Evolutionary conservation across 2,329 filamentous ascomycete species (phyloP), one percentile per base, ranked within the genome.

Genomic region (Chaetothyriales sp.): DNA sequence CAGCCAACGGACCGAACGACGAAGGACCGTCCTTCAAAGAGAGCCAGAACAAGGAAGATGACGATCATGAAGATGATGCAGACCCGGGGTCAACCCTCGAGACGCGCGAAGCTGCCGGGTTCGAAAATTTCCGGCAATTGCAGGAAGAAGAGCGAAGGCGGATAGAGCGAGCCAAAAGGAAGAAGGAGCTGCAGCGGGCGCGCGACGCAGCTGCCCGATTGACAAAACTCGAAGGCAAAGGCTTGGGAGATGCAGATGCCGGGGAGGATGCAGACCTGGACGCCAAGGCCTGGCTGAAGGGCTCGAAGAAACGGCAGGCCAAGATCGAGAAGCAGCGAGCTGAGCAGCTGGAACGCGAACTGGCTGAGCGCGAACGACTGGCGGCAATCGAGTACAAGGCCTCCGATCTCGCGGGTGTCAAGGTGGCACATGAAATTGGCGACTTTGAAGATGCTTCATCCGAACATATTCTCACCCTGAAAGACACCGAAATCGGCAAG

Each of bases 391-490:
- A 90, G 61, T 94, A 95, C 65, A 89, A 86, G 0, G 79, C 86
- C 3, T 83, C 84, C 54, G 89, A 96, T 63, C 73, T 96, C 47
- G 84, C 87, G 0, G 92, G 90, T 39, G 81, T 98, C 60, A 92
- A 86, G 64, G 90, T 98, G 49, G 89, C 82, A 3, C 92, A 98
- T 65, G 87, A 95, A 64, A 68, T 89, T 52, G 79, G 78, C 3
- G 78, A 85, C 19, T 90, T 98, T 55, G 80, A 86, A 20, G 86
- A 87, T 49, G 54, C 28, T 20, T 32, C 47, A 1, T 47, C 46
- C 18, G 89, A 95, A 53, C 88, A 96, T 63, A 80, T 98, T 28
- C 73, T 98, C 49, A 95, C 90, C 0, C 76, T 98, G n/a, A 95
- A 95, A 63, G 92, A 98, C 67, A 79, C 84, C 1, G 86, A 85